A percentile compares a stretch with the other conserved stretches of the same genome.
phyloP scores from a whole-genome alignment of 2,329 filamentous ascomycete species.

The Xylariaceae sp. region DNA sequence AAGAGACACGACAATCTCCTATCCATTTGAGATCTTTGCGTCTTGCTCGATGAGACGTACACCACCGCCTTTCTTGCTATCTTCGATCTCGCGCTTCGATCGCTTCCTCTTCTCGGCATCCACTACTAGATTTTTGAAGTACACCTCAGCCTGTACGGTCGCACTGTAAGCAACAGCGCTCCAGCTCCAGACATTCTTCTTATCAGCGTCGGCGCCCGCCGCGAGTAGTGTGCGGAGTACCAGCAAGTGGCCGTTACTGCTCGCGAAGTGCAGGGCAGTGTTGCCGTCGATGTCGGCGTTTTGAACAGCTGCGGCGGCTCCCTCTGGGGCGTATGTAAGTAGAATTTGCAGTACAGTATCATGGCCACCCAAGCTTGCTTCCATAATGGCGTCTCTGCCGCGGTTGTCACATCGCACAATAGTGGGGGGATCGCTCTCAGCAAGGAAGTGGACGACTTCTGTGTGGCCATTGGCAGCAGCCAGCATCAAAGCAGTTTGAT shows the following conservation, averaged over 20 bases:
- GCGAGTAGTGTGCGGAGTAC: slow-evolving; percentile 73
- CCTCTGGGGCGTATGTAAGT: slow-evolving; percentile 56
- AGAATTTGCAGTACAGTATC: slow-evolving; percentile 63
- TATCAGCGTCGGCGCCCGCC: slow-evolving; percentile 71
- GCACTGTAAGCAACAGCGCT: slow-evolving; percentile 79
- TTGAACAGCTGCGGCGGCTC: slow-evolving; percentile 49
- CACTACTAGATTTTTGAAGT: slow-evolving; percentile 71
- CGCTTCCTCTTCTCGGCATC: slow-evolving; percentile 64
- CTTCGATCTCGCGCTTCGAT: slow-evolving; percentile 35
- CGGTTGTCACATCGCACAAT: slow-evolving; percentile 63
- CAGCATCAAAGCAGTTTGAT: slow-evolving; percentile 79
- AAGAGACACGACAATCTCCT: too few relatives aligned
- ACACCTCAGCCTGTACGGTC: slow-evolving; percentile 78
- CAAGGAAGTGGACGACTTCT: slow-evolving; percentile 69
- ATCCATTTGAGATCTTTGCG: slow-evolving; percentile 27
- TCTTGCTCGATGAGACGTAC: slow-evolving; percentile 43
- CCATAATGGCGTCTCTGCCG: slow-evolving; percentile 71
- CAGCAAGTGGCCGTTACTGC: slow-evolving; percentile 73
- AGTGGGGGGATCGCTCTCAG: slow-evolving; percentile 57
- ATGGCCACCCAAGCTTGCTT: slow-evolving; percentile 56
- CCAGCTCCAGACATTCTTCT: slow-evolving; percentile 74
- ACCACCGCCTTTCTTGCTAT: slow-evolving; percentile 38
- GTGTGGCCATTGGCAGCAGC: slow-evolving; percentile 67
- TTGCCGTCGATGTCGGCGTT: slow-evolving; percentile 70
- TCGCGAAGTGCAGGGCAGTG: slow-evolving; percentile 82